phyloP scores from a whole-genome alignment of 176 grass and related monocot species.

The Oropetium thomaeum region DNA sequence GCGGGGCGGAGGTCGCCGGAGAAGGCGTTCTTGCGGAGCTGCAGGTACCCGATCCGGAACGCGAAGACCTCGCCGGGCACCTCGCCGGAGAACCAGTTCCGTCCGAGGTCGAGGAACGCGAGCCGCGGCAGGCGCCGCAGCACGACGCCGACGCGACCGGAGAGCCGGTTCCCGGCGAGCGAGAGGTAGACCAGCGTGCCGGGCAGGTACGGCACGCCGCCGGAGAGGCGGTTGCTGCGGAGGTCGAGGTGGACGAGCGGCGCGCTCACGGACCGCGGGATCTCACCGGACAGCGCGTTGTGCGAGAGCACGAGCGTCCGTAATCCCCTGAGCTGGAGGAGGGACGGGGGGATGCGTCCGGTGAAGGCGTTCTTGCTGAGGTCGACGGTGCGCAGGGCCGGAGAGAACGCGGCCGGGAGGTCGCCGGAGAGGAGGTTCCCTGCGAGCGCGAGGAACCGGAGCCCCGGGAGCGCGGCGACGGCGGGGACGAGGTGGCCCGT shows the following conservation, averaged over 20 bases:
- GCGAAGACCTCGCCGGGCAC: slow-evolving; percentile 59
- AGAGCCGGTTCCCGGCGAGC: slow-evolving; percentile 61
- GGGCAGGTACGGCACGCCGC: slow-evolving; percentile 45
- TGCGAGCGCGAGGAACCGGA: slow-evolving; percentile 66
- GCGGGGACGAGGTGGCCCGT: slow-evolving; percentile 19
- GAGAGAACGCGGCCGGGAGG: slow-evolving; percentile 40
- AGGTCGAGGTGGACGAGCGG: slow-evolving; percentile 74
- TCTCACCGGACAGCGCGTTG: slow-evolving; percentile 46
- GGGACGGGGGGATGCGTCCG: slow-evolving; percentile 39
- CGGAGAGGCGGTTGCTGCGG: slow-evolving; percentile 44
- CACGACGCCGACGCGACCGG: slow-evolving; percentile 44
- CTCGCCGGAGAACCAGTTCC: slow-evolving; percentile 62
- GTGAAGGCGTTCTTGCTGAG: slow-evolving; percentile 59
- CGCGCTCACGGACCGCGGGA: slow-evolving; percentile 16
- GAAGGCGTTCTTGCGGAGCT: slow-evolving; percentile 68
- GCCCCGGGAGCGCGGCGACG: slow-evolving; percentile 44
- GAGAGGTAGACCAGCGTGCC: slow-evolving; percentile 63
- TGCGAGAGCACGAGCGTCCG: slow-evolving; percentile 63
- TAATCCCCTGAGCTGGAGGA: slow-evolving; percentile 36
- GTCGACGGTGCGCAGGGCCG: slow-evolving; percentile 54
- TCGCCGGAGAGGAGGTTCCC: slow-evolving; percentile 53
- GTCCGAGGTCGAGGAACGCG: slow-evolving; percentile 67
- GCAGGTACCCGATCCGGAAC: slow-evolving; percentile 53
- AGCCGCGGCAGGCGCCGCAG: slow-evolving; percentile 40
- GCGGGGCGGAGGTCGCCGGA: slow-evolving; percentile 53